Conservation (phyloP, 768 basidiomycete species). For the Lentinula aciculospora region DNA sequence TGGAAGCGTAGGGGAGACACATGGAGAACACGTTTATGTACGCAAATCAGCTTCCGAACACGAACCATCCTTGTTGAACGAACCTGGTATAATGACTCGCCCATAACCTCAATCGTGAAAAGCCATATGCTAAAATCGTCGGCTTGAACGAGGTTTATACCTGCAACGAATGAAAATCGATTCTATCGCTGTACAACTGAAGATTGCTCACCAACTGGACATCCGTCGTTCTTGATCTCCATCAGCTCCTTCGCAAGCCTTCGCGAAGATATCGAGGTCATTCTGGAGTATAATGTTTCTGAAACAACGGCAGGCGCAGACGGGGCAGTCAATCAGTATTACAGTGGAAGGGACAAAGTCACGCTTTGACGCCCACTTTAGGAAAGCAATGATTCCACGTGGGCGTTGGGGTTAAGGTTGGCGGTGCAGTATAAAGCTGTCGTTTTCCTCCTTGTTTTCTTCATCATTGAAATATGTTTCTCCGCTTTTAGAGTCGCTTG, state of each 20-base stretch:
- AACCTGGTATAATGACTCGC: conserved; percentile 76
- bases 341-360: neutral
- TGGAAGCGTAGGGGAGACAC: neutral
- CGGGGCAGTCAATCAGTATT: neutral
- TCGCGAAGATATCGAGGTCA: conserved; percentile 59
- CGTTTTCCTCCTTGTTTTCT: neutral
- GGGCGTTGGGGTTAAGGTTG: conserved; percentile 2
- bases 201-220: conserved; percentile 50
- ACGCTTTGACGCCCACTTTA: neutral
- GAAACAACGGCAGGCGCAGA: neutral
- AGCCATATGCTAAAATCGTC: conserved; percentile 77
- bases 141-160: conserved; percentile 67
- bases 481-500: conserved; percentile 71
- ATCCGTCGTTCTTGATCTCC: conserved; percentile 62
- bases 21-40: neutral
- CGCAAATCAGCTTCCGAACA: neutral
- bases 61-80: conserved; percentile 10
- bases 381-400: neutral
- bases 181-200: neutral
- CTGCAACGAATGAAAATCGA: conserved; percentile 27
- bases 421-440: conserved; percentile 20
- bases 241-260: conserved; percentile 67
- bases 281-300: conserved; percentile 16
- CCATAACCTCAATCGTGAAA: conserved; percentile 78
- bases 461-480: conserved; percentile 37